Conservation (phyloP, 1,284 basidiomycete species). For the Pseudozyma hubeiensis region DNA sequence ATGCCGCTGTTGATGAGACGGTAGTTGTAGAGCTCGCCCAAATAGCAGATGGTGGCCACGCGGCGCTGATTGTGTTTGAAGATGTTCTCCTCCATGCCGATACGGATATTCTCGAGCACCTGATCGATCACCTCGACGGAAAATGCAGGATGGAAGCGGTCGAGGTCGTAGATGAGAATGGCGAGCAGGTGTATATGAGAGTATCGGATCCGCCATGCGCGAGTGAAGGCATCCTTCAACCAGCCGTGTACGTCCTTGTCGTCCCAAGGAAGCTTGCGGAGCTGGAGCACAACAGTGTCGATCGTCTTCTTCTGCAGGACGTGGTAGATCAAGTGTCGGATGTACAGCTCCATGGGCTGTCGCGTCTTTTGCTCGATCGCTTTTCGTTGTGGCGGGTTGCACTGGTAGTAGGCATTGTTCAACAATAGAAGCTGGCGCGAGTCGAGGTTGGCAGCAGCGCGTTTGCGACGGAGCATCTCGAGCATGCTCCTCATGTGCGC, state of each 20-base stretch:
- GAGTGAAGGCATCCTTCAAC: constrained; percentile 85
- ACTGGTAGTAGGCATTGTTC: constrained; percentile 99
- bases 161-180: constrained; percentile 91
- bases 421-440: constrained; percentile 87
- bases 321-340: constrained; percentile 91
- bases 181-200: constrained; percentile 90
- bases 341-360: constrained; percentile 89
- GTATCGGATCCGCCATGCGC: constrained; percentile 96
- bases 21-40: constrained; percentile 97
- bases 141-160: constrained; percentile 90
- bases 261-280: constrained; percentile 97
- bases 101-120: constrained; percentile 88
- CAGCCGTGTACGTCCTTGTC: constrained; percentile 72
- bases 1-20: constrained; percentile 88
- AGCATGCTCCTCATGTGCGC: constrained; percentile 79
- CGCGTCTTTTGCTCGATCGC: constrained; percentile 86
- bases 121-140: constrained; percentile 89
- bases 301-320: constrained; percentile 88
- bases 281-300: constrained; percentile 89
- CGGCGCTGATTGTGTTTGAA: constrained; percentile 95
- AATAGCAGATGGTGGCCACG: constrained; percentile 88
- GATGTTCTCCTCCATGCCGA: constrained; percentile 87
- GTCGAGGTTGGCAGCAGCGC: constrained; percentile 90
- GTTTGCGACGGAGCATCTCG: constrained; percentile 93
- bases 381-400: constrained; percentile 93